Base-by-base conservation (phyloP, 768 basidiomycete genomes). In the Amanita pallidorosea region DNA sequence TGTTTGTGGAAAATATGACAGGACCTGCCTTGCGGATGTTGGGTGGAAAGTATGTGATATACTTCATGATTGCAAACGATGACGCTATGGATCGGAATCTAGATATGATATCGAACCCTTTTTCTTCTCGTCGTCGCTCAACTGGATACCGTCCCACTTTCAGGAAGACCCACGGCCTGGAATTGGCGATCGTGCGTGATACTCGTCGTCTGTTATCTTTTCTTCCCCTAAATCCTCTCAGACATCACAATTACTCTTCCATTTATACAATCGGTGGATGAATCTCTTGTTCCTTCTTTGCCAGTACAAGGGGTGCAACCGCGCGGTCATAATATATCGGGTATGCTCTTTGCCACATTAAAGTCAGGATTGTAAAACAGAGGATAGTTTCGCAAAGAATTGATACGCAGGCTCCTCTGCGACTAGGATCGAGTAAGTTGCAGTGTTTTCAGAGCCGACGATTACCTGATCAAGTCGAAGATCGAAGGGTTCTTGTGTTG, bases 131-230 rank as follows among this genome's bases (percentile, higher is more conserved):
- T 81, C 81, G 0, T 78, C 79, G 8, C 55, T 80, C 2, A 81
- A 78, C 53, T 81, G 80, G 80, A 85, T 83, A 54, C 82, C 82
- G 1, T 77, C 79, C 0, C 73, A 80, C 49, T 85, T 76, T 48
- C 75, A 80, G 54, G 80, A 81, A 54, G 73, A 70, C 42, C 52
- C 71, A 0, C 33, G 55, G 4, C 56, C 58, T n/a, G 62, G 65
- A 4, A 35, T 63, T 47, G 73, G 77, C 56, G 81, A 83, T 63
- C 80, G 79, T 82, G 54, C 57, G 79, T 7, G 23, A 8, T 20
- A 18, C 31, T 29, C 23, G 9, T n/a, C 45, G 12, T 7, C 13
- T 25, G 20, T 47, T 53, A 35, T n/a, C 4, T 3, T 13, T 36
- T 36, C n/a, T 41, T 8, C 31, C 12, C 12, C 6, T 20, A 6